Percentiles rank a stretch among this genome's conserved stretches.
Conservation (phyloP, 345 rosid genomes). For the Capsella bursapastoris region DNA sequence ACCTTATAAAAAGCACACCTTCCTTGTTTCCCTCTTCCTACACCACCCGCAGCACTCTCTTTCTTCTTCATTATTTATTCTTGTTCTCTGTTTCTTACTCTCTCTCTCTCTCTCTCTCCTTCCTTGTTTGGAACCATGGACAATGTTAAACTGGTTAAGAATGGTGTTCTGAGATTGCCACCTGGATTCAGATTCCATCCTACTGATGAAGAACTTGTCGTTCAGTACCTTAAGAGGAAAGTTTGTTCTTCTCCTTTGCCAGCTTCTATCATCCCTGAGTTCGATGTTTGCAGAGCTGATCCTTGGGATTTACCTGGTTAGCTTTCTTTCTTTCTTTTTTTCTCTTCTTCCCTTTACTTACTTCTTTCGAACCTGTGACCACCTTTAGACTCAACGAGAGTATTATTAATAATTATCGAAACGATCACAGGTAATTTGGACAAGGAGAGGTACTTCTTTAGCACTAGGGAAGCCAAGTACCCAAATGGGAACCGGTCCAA, state of each 20-base stretch:
- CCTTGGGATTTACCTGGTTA: constrained; percentile 99
- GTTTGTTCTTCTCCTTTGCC: constrained; percentile 77
- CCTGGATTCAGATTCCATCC: constrained; percentile 99
- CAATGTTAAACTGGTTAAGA: constrained; percentile 65
- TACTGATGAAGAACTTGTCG: constrained; percentile 89
- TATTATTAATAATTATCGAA: background rate
- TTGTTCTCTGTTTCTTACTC: background rate
- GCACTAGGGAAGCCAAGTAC: constrained; percentile 88
- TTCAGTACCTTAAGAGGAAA: constrained; percentile 82
- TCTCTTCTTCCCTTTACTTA: background rate
- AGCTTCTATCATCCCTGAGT: constrained; percentile 89
- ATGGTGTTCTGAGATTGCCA: constrained; percentile 80
- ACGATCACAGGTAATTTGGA: constrained; percentile 67
- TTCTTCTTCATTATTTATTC: background rate
- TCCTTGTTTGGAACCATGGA: constrained; percentile 53
- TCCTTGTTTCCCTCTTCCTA: constrained; percentile 50
- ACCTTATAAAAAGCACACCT: constrained; percentile 44
- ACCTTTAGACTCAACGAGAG: constrained; percentile 3
- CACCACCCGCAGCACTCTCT: constrained; percentile 36
- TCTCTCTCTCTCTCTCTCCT: background rate
- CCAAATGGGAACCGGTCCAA: constrained; percentile 93
- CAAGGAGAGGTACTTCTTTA: constrained; percentile 94
- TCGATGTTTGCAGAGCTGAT: constrained; percentile 92
- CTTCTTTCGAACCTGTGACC: background rate
- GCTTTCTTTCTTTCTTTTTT: background rate